Evolutionary conservation across 2,329 filamentous ascomycete species (phyloP).

Genomic region (Alternaria sp.): DNA sequence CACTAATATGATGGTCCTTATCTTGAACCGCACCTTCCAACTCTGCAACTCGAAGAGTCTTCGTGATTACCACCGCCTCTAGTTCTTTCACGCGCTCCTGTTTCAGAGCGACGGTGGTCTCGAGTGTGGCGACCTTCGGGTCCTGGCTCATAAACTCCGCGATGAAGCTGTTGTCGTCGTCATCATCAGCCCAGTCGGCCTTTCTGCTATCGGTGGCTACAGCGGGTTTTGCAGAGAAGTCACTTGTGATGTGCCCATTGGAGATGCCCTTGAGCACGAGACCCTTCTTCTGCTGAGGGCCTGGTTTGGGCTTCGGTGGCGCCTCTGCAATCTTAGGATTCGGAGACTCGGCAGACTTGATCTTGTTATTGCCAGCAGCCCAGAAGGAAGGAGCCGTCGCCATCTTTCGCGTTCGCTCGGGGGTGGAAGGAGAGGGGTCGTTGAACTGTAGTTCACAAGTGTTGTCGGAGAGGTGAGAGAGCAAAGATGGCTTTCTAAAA

Average conservation of each 20-base stretch:
- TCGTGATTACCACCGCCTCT: slow-evolving; percentile 15
- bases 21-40: slow-evolving; percentile 15
- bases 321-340: slow-evolving; percentile 1
- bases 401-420: background rate
- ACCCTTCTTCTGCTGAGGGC: slow-evolving; percentile 9
- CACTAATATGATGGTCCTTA: slow-evolving; percentile 11
- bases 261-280: slow-evolving; percentile 11
- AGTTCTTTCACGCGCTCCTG: slow-evolving; percentile 21
- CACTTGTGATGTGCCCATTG: slow-evolving; percentile 1
- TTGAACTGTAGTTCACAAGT: background rate
- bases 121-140: background rate
- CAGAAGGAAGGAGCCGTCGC: slow-evolving; percentile 9
- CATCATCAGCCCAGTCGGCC: slow-evolving; percentile 29
- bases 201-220: slow-evolving; percentile 6
- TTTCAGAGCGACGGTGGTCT: slow-evolving; percentile 13
- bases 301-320: background rate
- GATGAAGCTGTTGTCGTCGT: slow-evolving; percentile 28
- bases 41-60: slow-evolving; percentile 20
- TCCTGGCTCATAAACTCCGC: slow-evolving; percentile 6
- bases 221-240: background rate
- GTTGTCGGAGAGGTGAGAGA: background rate
- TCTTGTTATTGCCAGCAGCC: slow-evolving; percentile 10
- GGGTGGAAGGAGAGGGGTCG: no score
- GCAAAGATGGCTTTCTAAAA: background rate
- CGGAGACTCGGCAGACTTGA: slow-evolving; percentile 2